Conservation (phyloP, 257 asterid genomes). For the Eucommia ulmoides region DNA sequence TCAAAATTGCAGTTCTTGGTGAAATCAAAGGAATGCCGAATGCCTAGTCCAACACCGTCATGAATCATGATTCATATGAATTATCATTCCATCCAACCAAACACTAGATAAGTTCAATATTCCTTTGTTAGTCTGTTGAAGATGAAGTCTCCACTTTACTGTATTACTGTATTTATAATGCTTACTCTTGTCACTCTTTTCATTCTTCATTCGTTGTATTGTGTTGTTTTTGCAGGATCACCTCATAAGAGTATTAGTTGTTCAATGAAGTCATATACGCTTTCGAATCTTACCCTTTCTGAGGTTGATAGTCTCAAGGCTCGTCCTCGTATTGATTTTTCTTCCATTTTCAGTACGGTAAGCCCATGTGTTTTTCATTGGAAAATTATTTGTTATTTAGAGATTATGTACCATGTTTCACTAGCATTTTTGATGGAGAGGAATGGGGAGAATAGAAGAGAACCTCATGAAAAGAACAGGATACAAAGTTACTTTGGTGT, state of each 20-base stretch:
- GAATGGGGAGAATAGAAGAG: no score
- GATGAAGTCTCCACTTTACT: not conserved
- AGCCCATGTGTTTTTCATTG: conserved; percentile 18
- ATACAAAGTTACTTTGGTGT: no score
- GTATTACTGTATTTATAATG: not conserved
- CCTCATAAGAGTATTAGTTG: conserved; percentile 33
- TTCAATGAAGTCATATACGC: conserved; percentile 76
- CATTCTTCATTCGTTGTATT: conserved; percentile 8
- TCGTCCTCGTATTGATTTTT: conserved; percentile 87
- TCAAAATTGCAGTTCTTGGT: no score
- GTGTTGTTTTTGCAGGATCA: conserved; percentile 33
- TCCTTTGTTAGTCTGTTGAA: not conserved
- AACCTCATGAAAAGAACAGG: no score
- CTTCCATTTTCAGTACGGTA: conserved; percentile 71
- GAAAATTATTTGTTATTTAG: not conserved
- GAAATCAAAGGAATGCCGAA: no score
- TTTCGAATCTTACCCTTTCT: conserved; percentile 56
- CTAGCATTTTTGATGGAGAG: no score
- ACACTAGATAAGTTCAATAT: not conserved
- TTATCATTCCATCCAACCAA: not conserved
- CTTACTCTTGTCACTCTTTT: not conserved
- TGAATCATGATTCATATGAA: no score
- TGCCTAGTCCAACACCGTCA: no score
- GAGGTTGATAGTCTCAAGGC: conserved; percentile 78
- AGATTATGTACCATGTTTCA: not conserved